A percentile compares a stretch with the other conserved stretches of the same genome.
Conservation (phyloP, 2,329 filamentous ascomycete genomes). For the Pseudogymnoascus sp. region DNA sequence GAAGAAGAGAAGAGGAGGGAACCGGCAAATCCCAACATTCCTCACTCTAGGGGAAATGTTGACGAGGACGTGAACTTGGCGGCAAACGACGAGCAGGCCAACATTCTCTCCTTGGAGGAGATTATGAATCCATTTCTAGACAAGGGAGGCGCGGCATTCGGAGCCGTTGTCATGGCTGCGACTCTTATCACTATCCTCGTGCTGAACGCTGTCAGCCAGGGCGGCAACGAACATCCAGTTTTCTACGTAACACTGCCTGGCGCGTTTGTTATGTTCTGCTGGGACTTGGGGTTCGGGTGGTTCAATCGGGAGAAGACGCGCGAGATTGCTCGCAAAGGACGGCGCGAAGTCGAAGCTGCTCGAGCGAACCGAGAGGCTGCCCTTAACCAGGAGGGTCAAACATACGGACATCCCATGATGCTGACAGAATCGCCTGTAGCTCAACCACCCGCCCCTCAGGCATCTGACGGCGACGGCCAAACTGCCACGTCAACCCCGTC, state of each 20-base stretch:
- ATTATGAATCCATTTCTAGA: slow-evolving; percentile 71
- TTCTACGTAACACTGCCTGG: slow-evolving; percentile 65
- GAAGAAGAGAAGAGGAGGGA: slow-evolving; percentile 46
- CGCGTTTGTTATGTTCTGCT: slow-evolving; percentile 60
- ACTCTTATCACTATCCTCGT: slow-evolving; percentile 60
- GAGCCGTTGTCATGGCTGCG: slow-evolving; percentile 56
- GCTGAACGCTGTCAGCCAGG: slow-evolving; percentile 53
- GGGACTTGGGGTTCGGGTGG: slow-evolving; percentile 61
- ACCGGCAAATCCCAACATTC: slow-evolving; percentile 68
- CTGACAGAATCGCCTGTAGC: slow-evolving; percentile 2
- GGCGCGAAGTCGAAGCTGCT: slow-evolving; percentile 39
- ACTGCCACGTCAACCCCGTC: slow-evolving; percentile 15
- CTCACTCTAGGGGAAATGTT: slow-evolving; percentile 48
- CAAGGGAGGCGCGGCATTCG: slow-evolving; percentile 56
- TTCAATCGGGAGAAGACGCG: slow-evolving; percentile 54
- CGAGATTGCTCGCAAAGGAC: slow-evolving; percentile 50
- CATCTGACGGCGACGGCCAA: slow-evolving; percentile 12
- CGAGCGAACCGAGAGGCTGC: slow-evolving; percentile 32
- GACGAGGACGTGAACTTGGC: slow-evolving; percentile 43
- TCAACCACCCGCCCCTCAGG: slow-evolving; percentile 11
- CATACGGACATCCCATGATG: neutral
- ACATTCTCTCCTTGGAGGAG: slow-evolving; percentile 58
- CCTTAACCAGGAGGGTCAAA: slow-evolving; percentile 9
- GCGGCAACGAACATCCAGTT: slow-evolving; percentile 46
- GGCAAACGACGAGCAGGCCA: slow-evolving; percentile 42